phyloP scores from a whole-genome alignment of 78 protist genomes.

The Creolimax fragrantissima region DNA sequence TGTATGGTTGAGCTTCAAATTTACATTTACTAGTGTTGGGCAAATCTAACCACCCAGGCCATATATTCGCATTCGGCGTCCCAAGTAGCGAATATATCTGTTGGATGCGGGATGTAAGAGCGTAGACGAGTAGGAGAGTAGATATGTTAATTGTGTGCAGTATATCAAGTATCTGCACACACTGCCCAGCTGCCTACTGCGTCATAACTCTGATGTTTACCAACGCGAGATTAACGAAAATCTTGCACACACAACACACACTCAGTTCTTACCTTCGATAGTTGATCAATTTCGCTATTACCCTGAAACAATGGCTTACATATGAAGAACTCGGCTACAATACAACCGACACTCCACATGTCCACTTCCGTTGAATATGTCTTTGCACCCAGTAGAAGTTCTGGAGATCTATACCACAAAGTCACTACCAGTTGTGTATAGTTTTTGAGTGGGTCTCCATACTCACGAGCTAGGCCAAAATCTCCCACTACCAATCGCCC shows the following conservation, averaged over 20 bases:
- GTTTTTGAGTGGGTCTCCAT: not conserved
- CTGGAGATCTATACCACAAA: conserved; percentile 77
- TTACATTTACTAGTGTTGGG: not conserved
- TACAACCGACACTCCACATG: conserved; percentile 63
- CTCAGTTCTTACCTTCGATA: not conserved
- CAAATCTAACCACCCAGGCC: not conserved
- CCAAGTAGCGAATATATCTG: not conserved
- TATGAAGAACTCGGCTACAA: conserved; percentile 31
- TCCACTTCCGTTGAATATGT: conserved; percentile 42
- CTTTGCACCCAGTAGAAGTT: conserved; percentile 52
- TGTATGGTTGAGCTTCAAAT: not conserved
- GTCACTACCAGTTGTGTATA: conserved; percentile 47
- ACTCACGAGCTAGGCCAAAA: conserved; percentile 63
- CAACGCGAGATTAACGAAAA: not conserved
- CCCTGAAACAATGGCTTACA: not conserved
- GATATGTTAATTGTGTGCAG: not conserved
- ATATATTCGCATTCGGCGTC: not conserved
- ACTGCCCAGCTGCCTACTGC: not conserved
- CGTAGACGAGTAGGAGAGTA: not conserved
- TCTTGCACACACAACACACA: too few relatives aligned
- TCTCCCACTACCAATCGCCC: conserved; percentile 35
- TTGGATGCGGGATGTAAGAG: not conserved
- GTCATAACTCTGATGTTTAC: not conserved
- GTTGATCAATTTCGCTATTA: not conserved
- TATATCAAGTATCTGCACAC: not conserved